phyloP scores from a whole-genome alignment of 192 early-diverging fungal species.

The Umbelopsis ramanniana region DNA sequence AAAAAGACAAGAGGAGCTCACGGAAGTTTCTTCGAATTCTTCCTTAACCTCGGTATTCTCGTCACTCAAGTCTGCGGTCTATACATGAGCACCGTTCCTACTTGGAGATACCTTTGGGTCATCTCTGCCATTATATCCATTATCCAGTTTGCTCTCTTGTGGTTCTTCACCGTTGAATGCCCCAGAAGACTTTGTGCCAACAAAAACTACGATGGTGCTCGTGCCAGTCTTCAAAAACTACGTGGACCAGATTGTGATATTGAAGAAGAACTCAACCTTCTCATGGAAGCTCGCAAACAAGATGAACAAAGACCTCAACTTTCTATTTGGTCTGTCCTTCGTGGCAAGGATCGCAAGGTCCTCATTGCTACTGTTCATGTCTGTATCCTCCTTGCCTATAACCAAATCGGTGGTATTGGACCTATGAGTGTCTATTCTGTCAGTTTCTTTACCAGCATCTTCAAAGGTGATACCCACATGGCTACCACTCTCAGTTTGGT shows the following conservation, averaged over 20 bases:
- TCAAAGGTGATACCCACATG: conserved; percentile 47
- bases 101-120: conserved; percentile 77
- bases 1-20: conserved; percentile 69
- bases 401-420: conserved; percentile 89
- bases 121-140: conserved; percentile 66
- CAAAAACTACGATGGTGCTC: conserved; percentile 64
- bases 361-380: conserved; percentile 66
- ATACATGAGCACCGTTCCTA: conserved; percentile 59
- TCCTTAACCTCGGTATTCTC: conserved; percentile 81
- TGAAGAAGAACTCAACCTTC: conserved; percentile 65
- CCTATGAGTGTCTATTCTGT: conserved; percentile 84
- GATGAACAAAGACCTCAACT: conserved; percentile 31
- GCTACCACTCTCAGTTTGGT: conserved; percentile 68
- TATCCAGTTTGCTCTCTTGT: conserved; percentile 63
- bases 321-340: conserved; percentile 23
- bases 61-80: conserved; percentile 69
- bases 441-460: conserved; percentile 70
- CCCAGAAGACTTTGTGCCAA: conserved; percentile 72
- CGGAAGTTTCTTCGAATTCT: conserved; percentile 78
- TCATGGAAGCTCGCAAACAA: conserved; percentile 49
- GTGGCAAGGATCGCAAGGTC: conserved; percentile 27
- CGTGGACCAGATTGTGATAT: conserved; percentile 54
- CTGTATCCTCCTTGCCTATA: conserved; percentile 72
- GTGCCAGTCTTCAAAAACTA: conserved; percentile 57
- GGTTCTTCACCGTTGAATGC: conserved; percentile 73